Base-by-base conservation (phyloP, 164 flowering plant genomes). In the Magnolia kwangsiensis region DNA sequence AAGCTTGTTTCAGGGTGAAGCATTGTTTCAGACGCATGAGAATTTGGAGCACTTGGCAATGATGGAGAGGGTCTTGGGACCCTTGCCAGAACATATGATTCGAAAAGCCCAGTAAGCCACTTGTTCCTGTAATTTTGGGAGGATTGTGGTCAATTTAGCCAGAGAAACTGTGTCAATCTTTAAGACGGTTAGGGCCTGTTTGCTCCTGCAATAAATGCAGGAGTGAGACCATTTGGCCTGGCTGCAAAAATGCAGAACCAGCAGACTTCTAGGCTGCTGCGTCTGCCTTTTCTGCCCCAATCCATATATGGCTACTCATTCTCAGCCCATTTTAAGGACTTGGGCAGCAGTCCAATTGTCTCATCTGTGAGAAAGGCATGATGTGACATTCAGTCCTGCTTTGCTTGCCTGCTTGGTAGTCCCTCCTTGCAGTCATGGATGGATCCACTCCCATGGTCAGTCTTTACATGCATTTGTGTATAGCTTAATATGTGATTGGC, bases 11-110 rank as follows among this genome's bases (percentile, higher is more conserved):
- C 84, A 94, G 98, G 98, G 98, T 68, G 88, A 87, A 81, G 91
- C 89, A 71, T 77, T 92, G 75, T 94, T 94, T 80, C 94, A 91
- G 74, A 94, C 98, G 2, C 98, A 92, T 82, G 98, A 92, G 81
- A 92, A 90, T 82, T 83, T 94, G 82, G 98, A 94, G 82, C 98
- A 94, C 77, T 81, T 94, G 79, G 96, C 96, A 19, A 94, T 94
- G 98, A 94, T 94, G 98, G 98, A 93, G 87, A 88, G 91, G 80
- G 94, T 90, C 18, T 84, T 93, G 80, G 96, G 96, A 51, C 94
- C 95, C 61, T 66, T 93, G 71, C 96, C 96, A 1, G 86, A 82
- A 79, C 91, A 89, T 78, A 90, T 93, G 96, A 82, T 86, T 73
- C 86, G 72, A 74, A 87, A 74, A 66, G 92, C 90, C 51, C 72